Evolutionary conservation across 495 filamentous ascomycete genomes (phyloP).

Genomic region (Chaetomium cochliodes): DNA sequence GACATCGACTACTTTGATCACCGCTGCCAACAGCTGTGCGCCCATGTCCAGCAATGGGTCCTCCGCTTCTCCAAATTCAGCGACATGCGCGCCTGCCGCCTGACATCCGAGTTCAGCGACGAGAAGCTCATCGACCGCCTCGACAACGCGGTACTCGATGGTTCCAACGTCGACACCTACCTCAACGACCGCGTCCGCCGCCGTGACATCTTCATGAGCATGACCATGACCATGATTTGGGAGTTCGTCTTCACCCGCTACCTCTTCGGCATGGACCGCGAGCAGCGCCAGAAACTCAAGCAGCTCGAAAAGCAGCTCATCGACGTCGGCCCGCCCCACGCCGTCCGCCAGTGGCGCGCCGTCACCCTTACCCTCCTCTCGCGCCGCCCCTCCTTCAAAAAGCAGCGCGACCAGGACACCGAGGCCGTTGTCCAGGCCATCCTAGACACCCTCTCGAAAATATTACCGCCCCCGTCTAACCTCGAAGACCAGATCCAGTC

Average conservation of each 20-base stretch:
- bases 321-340: conserved; percentile 76
- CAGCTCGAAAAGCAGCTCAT: conserved; percentile 83
- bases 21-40: conserved; percentile 90
- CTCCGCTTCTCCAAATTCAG: conserved; percentile 95
- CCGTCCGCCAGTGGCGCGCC: conserved; percentile 93
- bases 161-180: conserved; percentile 82
- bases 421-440: conserved; percentile 87
- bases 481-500: conserved; percentile 70
- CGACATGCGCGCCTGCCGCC: conserved; percentile 77
- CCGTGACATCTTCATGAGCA: conserved; percentile 92
- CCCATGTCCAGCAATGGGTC: conserved; percentile 94
- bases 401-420: conserved; percentile 78
- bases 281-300: conserved; percentile 96
- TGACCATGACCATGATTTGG: conserved; percentile 97
- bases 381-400: conserved; percentile 66
- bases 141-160: conserved; percentile 90
- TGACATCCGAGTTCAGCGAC: conserved; percentile 75
- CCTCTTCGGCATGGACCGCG: conserved; percentile 95
- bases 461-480: conserved; percentile 79
- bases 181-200: conserved; percentile 81
- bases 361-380: conserved; percentile 87
- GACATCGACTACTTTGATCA: conserved; percentile 94
- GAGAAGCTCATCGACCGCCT: conserved; percentile 88
- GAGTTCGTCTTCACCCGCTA: conserved; percentile 97
- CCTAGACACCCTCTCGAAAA: conserved; percentile 68